Percentiles rank a stretch among this genome's conserved stretches.
Evolutionary conservation across 441 rosid species (phyloP).

Genomic region (Corymbia calophylla): DNA sequence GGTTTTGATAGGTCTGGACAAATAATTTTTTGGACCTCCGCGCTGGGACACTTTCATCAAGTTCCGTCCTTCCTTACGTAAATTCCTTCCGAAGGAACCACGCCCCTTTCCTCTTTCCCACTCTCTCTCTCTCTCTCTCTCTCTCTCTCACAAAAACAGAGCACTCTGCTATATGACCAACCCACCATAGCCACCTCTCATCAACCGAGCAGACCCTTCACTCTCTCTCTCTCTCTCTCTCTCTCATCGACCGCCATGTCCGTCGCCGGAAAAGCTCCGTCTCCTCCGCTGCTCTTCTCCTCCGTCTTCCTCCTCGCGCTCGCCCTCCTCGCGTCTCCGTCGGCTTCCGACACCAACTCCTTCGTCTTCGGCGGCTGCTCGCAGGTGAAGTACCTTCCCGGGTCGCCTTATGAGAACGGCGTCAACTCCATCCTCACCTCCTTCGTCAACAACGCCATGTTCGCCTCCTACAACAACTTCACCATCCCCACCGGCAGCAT

Average conservation of each 20-base stretch:
- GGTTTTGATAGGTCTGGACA: neutral
- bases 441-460: slow-evolving; percentile 47
- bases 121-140: neutral
- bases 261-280: neutral
- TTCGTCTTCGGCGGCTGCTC: slow-evolving; percentile 68
- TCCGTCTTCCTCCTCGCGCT: neutral
- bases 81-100: slow-evolving; percentile 43
- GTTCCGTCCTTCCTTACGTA: slow-evolving; percentile 37
- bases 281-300: neutral
- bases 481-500: slow-evolving; percentile 18
- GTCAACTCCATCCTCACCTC: slow-evolving; percentile 55
- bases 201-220: neutral
- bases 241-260: neutral
- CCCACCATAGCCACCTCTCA: neutral
- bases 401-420: slow-evolving; percentile 43
- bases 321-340: slow-evolving; percentile 11
- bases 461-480: slow-evolving; percentile 43
- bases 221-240: neutral
- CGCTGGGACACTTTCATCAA: neutral
- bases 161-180: neutral
- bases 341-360: slow-evolving; percentile 34
- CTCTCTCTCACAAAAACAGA: neutral
- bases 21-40: neutral
- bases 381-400: slow-evolving; percentile 30
- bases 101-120: neutral